Conservation (phyloP, 805 yeast genomes). For the Candida gorgasii region DNA sequence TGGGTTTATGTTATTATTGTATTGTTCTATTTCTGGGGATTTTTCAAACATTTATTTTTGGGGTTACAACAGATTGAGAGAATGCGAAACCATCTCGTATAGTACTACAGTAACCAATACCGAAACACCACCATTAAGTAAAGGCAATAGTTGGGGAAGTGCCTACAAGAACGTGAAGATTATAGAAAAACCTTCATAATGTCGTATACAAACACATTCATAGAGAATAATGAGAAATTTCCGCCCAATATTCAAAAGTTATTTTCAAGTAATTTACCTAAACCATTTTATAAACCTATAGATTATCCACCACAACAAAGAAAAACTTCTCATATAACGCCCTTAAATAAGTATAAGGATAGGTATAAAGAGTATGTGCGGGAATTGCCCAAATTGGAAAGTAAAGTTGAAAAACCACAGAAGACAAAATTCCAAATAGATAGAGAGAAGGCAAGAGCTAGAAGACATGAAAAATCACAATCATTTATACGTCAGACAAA, state of each 20-base stretch:
- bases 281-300: conserved; percentile 46
- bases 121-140: neutral
- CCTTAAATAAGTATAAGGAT: conserved; percentile 3
- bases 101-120: neutral
- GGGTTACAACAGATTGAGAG: neutral
- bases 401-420: neutral
- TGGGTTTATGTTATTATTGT: conserved; percentile 33
- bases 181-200: neutral
- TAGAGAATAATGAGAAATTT: conserved; percentile 26
- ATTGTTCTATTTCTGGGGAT: conserved; percentile 22
- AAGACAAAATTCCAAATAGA: conserved; percentile 8
- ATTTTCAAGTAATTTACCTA: conserved; percentile 59
- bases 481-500: conserved; percentile 25
- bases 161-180: neutral
- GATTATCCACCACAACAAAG: conserved; percentile 54
- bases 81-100: neutral
- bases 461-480: conserved; percentile 14
- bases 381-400: conserved; percentile 6
- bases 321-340: conserved; percentile 32
- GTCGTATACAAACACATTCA: conserved; percentile 5
- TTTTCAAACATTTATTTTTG: neutral
- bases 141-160: neutral
- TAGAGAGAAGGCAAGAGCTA: conserved; percentile 10
- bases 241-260: conserved; percentile 49
- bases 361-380: conserved; percentile 2